Evolutionary conservation across 345 rosid genomes (phyloP).

Genomic region (Hibiscus syriacus): DNA sequence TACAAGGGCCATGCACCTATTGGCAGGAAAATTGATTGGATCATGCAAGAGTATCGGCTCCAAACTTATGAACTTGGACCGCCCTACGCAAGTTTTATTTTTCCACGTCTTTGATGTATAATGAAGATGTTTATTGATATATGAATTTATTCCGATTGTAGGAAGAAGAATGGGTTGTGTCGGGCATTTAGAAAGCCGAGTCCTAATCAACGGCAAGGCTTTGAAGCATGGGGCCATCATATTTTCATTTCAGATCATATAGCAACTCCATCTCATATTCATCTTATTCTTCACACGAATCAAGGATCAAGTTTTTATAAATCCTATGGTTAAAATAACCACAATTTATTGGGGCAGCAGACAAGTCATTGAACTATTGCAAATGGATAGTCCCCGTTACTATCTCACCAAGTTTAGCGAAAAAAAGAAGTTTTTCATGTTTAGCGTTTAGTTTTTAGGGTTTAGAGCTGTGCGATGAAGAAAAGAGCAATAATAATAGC

Average conservation of each 20-base stretch:
- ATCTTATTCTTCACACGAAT: conserved; percentile 3
- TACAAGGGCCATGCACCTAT: conserved; percentile 91
- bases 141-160: conserved; percentile 19
- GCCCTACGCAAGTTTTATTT: conserved; percentile 42
- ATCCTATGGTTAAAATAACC: conserved; percentile 12
- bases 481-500: conserved; percentile 23
- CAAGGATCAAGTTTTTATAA: conserved; percentile 14
- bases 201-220: conserved; percentile 68
- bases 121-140: too few species aligned
- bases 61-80: conserved; percentile 65
- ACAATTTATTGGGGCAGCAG: conserved; percentile 27
- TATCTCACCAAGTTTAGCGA: conserved; percentile 38
- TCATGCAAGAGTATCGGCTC: conserved; percentile 91
- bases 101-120: too few species aligned
- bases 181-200: conserved; percentile 80
- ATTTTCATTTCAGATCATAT: too few species aligned
- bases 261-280: too few species aligned
- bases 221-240: conserved; percentile 54
- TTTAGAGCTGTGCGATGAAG: conserved; percentile 46
- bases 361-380: conserved; percentile 44
- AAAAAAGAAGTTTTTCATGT: conserved; percentile 9
- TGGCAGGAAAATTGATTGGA: conserved; percentile 87
- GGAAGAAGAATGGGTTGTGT: conserved; percentile 99
- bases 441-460: conserved; percentile 16
- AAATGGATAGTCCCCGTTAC: conserved; percentile 58